Conservation (phyloP, 2,329 filamentous ascomycete species). For the Zymoseptoria passerinii region DNA sequence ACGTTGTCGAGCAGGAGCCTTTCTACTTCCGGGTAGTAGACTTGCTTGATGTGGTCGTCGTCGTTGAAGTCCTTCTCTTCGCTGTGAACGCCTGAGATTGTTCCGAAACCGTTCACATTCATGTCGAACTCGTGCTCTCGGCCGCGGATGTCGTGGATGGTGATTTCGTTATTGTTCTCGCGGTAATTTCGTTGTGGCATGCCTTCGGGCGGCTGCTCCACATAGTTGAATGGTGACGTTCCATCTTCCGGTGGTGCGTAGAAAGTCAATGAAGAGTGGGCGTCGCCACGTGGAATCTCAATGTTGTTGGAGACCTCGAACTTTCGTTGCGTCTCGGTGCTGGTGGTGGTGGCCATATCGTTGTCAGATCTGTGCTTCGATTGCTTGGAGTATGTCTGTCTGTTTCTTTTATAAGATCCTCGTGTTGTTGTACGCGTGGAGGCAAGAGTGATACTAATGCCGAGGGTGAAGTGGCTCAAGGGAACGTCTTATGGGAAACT, state of each 20-base stretch:
- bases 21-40: conserved; percentile 83
- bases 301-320: conserved; percentile 22
- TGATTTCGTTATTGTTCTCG: conserved; percentile 43
- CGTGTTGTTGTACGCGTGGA: neutral
- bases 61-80: conserved; percentile 55
- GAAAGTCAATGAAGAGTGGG: conserved; percentile 58
- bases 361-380: neutral
- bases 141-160: conserved; percentile 65
- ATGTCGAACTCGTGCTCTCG: conserved; percentile 58
- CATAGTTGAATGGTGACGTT: conserved; percentile 48
- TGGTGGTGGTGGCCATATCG: conserved; percentile 19
- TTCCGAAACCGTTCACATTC: conserved; percentile 66
- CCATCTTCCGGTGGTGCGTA: conserved; percentile 54
- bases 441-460: neutral
- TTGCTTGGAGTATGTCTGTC: neutral
- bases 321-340: conserved; percentile 19
- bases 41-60: conserved; percentile 57
- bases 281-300: conserved; percentile 49
- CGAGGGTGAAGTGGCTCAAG: neutral
- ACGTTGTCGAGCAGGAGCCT: conserved; percentile 58
- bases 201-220: conserved; percentile 53
- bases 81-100: conserved; percentile 49
- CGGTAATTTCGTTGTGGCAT: conserved; percentile 58
- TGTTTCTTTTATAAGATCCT: neutral
- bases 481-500: neutral